These are phyloP conservation scores for Kalmusia sp. DNA, from an alignment of 2,329 filamentous ascomycete genomes.

Conservation along the genomic window DNA sequence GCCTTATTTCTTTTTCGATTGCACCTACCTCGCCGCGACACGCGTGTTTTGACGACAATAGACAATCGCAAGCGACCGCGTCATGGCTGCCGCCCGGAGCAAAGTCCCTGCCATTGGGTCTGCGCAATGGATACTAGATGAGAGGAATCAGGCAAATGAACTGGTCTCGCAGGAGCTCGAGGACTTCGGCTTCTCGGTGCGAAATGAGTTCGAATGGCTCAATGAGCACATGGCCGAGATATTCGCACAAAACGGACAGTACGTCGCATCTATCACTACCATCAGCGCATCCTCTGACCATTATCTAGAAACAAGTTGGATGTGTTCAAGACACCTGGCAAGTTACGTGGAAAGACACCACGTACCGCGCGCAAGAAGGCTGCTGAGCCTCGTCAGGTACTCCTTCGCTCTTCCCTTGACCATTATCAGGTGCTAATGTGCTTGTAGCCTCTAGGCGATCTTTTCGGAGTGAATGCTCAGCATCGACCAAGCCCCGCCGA, in stretches of 20 bases:
- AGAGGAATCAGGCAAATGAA: slow-evolving; percentile 78
- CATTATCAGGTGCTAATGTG: slow-evolving; percentile 27
- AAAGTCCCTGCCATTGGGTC: slow-evolving; percentile 72
- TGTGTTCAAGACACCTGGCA: slow-evolving; percentile 93
- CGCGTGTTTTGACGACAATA: slow-evolving; percentile 27
- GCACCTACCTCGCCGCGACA: slow-evolving; percentile 25
- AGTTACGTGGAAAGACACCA: slow-evolving; percentile 81
- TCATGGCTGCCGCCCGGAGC: slow-evolving; percentile 40
- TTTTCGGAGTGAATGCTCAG: slow-evolving; percentile 54
- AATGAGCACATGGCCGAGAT: slow-evolving; percentile 98
- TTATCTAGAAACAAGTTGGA: slow-evolving; percentile 80
- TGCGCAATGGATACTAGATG: slow-evolving; percentile 82
- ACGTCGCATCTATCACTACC: slow-evolving; percentile 50
- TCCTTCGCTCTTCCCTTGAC: slow-evolving; percentile 54
- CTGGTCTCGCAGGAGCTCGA: slow-evolving; percentile 84
- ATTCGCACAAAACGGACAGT: slow-evolving; percentile 87
- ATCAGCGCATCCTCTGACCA: slow-evolving; percentile 30
- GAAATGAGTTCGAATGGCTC: slow-evolving; percentile 96
- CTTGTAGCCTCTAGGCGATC: slow-evolving; percentile 55
- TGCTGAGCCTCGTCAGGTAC: slow-evolving; percentile 68
- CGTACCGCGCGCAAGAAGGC: slow-evolving; percentile 70
- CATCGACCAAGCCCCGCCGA: slow-evolving; percentile 60
- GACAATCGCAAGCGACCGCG: slow-evolving; percentile 14
- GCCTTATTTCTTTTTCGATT: slow-evolving; percentile 6
- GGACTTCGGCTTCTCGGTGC: slow-evolving; percentile 89